These are phyloP conservation scores for Saraca asoca DNA, from an alignment of 331 rosid genomes.

Conservation along the genomic window DNA sequence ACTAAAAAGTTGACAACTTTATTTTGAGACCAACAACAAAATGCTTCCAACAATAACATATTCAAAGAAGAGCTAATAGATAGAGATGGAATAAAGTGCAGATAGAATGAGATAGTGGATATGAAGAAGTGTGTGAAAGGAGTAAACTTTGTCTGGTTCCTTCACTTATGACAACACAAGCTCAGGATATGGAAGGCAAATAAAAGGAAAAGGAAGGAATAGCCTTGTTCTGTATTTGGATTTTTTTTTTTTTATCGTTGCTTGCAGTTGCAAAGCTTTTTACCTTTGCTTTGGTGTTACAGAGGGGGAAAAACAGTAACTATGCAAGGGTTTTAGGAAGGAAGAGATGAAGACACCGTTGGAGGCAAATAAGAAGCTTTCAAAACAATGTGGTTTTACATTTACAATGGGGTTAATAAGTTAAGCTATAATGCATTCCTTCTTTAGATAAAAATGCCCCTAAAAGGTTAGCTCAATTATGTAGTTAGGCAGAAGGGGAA, in stretches of 20 bases:
- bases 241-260: conserved; percentile 34
- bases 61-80: conserved; percentile 48
- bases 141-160: conserved; percentile 54
- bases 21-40: conserved; percentile 45
- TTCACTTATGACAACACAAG: conserved; percentile 52
- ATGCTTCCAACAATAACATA: conserved; percentile 40
- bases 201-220: conserved; percentile 15
- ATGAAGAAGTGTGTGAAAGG: conserved; percentile 31
- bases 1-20: conserved; percentile 41
- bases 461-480: too few relatives aligned
- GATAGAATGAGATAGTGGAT: conserved; percentile 31
- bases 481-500: too few relatives aligned
- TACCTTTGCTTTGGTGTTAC: too few relatives aligned
- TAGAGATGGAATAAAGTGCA: conserved; percentile 49
- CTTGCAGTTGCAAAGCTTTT: conserved; percentile 32
- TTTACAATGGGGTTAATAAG: too few relatives aligned
- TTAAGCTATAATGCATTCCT: too few relatives aligned
- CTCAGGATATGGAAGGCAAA: conserved; percentile 46
- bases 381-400: too few relatives aligned
- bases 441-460: too few relatives aligned
- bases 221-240: conserved; percentile 29
- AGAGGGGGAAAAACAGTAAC: too few relatives aligned
- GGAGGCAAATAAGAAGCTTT: too few relatives aligned
- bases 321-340: too few relatives aligned
- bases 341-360: too few relatives aligned